phyloP scores from a whole-genome alignment of 2,329 filamentous ascomycete genomes.

The Cryphonectria japonica region DNA sequence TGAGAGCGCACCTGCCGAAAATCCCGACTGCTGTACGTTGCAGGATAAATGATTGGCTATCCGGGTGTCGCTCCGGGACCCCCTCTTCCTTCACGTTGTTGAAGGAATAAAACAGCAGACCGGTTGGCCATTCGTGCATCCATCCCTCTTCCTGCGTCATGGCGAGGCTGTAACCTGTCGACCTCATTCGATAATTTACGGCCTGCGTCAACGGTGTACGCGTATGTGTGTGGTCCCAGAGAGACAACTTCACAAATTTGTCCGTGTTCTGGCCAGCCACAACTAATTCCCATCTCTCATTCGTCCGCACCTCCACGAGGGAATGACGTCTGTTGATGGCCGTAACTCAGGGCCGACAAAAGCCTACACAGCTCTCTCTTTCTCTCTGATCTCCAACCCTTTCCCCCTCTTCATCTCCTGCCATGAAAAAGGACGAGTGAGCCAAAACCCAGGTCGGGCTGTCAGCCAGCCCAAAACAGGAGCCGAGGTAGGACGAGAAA shows the following conservation, averaged over 20 bases:
- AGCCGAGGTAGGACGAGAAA: background rate
- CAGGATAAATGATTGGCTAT: background rate
- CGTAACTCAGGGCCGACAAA: background rate
- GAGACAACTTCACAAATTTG: background rate
- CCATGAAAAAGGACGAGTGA: background rate
- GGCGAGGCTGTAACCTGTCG: background rate
- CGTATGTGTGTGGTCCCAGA: background rate
- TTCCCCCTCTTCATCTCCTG: background rate
- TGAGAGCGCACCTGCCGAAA: background rate
- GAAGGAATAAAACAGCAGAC: background rate
- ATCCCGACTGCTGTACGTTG: background rate
- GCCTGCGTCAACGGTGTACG: background rate
- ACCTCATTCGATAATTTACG: constrained; percentile 1
- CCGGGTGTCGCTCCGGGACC: background rate
- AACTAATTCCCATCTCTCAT: background rate
- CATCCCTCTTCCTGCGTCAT: background rate
- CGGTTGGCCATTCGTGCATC: background rate
- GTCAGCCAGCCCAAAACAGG: background rate
- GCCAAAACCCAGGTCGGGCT: background rate
- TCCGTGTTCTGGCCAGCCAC: background rate
- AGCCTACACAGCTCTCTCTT: background rate
- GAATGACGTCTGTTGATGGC: background rate
- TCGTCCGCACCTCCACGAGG: background rate
- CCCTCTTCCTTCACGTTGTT: background rate
- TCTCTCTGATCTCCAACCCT: too few species aligned